A percentile compares a stretch with the other conserved stretches of the same genome.
Evolutionary conservation across 1,139 yeast species (phyloP).

Genomic region (Suhomyces maxii): DNA sequence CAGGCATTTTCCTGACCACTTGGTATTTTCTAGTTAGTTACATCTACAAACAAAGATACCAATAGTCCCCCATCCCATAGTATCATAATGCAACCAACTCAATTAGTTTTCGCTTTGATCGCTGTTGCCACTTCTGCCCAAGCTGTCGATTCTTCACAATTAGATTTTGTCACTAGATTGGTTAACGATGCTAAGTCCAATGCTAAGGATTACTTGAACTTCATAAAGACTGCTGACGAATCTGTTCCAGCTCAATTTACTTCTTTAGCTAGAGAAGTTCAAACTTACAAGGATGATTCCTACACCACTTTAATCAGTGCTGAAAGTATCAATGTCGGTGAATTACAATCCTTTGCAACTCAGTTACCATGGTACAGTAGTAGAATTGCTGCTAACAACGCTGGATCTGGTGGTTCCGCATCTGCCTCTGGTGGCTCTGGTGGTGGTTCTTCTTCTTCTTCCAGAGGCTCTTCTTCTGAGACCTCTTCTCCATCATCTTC

Average conservation of each 20-base stretch:
- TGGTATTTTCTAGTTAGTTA: not conserved
- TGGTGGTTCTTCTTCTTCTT: constrained; percentile 3
- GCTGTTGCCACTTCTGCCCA: constrained; percentile 3
- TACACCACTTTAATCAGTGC: constrained; percentile 39
- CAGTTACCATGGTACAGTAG: constrained; percentile 41
- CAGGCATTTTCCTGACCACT: not conserved
- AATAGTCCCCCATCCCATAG: not conserved
- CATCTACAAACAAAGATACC: not conserved
- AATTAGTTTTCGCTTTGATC: constrained; percentile 2
- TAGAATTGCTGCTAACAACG: constrained; percentile 19
- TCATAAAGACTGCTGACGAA: constrained; percentile 23
- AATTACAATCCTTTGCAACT: constrained; percentile 35
- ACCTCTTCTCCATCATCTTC: constrained; percentile 4
- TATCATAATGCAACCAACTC: constrained; percentile 5
- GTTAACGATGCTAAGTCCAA: constrained; percentile 28
- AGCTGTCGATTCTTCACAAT: constrained; percentile 13
- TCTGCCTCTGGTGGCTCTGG: constrained; percentile 7
- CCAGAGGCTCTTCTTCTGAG: constrained; percentile 1
- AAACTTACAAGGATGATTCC: constrained; percentile 38
- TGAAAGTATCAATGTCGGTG: constrained; percentile 15
- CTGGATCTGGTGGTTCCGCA: constrained; percentile 10
- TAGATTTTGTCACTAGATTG: constrained; percentile 29
- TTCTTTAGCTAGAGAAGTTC: constrained; percentile 27
- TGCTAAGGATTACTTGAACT: constrained; percentile 24
- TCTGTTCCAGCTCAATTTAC: constrained; percentile 26